Evolutionary conservation across 805 yeast species (phyloP), one percentile per base, ranked within the genome.

Genomic region (Cyberlindnera euphorbiae): DNA sequence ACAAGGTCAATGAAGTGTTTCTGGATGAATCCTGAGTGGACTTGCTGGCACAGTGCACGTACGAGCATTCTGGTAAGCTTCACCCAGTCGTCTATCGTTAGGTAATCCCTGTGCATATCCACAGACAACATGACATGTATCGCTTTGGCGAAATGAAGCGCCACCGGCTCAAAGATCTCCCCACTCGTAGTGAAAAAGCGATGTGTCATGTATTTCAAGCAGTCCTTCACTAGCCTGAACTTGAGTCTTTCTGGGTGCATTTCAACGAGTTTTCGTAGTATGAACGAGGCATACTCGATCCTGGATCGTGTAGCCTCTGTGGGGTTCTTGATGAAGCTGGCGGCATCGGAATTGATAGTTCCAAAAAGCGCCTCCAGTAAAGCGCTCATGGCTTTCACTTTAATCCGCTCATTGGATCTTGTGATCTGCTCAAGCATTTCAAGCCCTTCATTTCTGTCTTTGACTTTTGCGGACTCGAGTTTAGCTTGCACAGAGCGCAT

Each of bases 391-490:
- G 52, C 61, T 49, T 41, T 26, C 23, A 33, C 30, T 34, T 49
- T 16, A 57, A 59, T 17, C 36, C 30, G 37, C 46, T 49, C 41
- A 42, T 50, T 36, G 44, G 46, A 19, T n/a, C 38, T 28, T 1
- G 45, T 37, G 5, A 45, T 53, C 33, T 52, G 59, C 9, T 65
- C 65, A 18, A 75, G 46, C 18, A 53, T 60, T 15, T 54, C 53
- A 8, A 79, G 48, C 0, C 73, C 82, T 32, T 70, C 75, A 43
- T 63, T 73, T 26, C 85, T 59, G 11, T 77, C 83, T 42, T 69
- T 71, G 22, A 75, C 59, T 47, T 71, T 78, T 3, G 67, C 41
- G 1, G 85, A 79, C 17, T 59, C 60, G 26, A 79, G 58, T 21
- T 40, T 45, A 4, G 46, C 55, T 50, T n/a, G n/a, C n/a, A n/a